phyloP scores from a whole-genome alignment of 345 rosid species.

The Eucalyptus rudis region DNA sequence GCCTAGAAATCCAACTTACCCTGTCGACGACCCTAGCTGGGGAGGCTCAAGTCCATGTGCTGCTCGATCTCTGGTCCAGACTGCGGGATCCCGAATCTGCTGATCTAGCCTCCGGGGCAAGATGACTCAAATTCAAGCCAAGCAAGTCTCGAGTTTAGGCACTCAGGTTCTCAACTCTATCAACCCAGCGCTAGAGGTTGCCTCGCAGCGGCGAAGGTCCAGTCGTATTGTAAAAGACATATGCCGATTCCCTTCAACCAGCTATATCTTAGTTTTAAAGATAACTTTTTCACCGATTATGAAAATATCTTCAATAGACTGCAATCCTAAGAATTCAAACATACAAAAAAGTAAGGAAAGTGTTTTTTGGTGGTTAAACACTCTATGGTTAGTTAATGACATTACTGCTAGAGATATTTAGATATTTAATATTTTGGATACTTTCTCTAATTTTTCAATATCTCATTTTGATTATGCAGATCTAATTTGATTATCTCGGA shows the following conservation, averaged over 20 bases:
- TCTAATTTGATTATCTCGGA: accelerated
- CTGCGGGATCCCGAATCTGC: neutral
- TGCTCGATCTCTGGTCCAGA: neutral
- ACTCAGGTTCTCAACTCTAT: neutral
- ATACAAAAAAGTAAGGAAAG: neutral
- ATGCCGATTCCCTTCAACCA: no score
- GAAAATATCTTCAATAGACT: neutral
- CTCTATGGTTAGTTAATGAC: neutral
- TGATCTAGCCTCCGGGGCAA: neutral
- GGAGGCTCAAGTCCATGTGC: neutral
- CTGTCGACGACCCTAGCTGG: neutral
- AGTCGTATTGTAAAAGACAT: no score
- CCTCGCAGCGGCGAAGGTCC: accelerated
- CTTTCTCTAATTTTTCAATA: neutral
- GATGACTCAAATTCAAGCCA: neutral
- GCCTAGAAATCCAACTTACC: no score
- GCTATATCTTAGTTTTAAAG: no score
- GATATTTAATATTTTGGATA: no score
- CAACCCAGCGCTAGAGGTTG: neutral
- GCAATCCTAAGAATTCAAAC: no score
- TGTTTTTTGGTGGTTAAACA: neutral
- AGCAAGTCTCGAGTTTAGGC: no score
- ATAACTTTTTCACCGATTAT: accelerated
- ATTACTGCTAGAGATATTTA: no score
- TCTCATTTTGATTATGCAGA: neutral